Percentiles rank a stretch among this genome's conserved stretches.
phyloP scores from a whole-genome alignment of 2,329 filamentous ascomycete species.

The Epichloe elymi region DNA sequence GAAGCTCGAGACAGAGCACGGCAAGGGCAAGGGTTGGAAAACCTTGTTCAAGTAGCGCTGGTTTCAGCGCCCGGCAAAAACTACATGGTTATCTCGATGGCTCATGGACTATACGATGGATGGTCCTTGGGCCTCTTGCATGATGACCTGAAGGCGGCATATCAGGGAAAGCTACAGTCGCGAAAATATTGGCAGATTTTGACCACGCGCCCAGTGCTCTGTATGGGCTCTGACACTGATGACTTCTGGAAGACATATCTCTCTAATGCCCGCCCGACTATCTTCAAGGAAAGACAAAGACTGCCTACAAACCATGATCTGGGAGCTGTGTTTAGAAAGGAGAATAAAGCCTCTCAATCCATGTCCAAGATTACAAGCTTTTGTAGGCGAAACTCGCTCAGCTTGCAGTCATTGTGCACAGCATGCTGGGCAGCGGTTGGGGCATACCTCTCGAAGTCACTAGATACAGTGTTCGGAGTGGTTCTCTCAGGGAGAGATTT shows the following conservation, averaged over 20 bases:
- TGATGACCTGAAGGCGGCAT: conserved; percentile 53
- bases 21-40: conserved; percentile 18
- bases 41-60: conserved; percentile 38
- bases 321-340: conserved; percentile 2
- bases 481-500: conserved; percentile 77
- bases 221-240: conserved; percentile 8
- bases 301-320: conserved; percentile 1
- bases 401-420: conserved; percentile 63
- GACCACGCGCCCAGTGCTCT: conserved; percentile 4
- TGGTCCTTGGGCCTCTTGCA: conserved; percentile 70
- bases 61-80: conserved; percentile 17
- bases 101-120: conserved; percentile 83
- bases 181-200: conserved; percentile 25
- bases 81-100: conserved; percentile 54
- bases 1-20: conserved; percentile 25
- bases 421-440: conserved; percentile 63
- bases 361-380: conserved; percentile 29
- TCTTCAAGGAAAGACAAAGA: conserved; percentile 11
- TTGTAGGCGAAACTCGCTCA: conserved; percentile 55
- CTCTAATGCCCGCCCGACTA: conserved; percentile 30
- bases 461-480: conserved; percentile 72
- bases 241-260: conserved; percentile 64
- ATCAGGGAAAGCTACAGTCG: conserved; percentile 28
- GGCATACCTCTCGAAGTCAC: conserved; percentile 43
- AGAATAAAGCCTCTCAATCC: conserved; percentile 4